Conservation (phyloP, 257 asterid genomes). For the Solanum bukasovii region DNA sequence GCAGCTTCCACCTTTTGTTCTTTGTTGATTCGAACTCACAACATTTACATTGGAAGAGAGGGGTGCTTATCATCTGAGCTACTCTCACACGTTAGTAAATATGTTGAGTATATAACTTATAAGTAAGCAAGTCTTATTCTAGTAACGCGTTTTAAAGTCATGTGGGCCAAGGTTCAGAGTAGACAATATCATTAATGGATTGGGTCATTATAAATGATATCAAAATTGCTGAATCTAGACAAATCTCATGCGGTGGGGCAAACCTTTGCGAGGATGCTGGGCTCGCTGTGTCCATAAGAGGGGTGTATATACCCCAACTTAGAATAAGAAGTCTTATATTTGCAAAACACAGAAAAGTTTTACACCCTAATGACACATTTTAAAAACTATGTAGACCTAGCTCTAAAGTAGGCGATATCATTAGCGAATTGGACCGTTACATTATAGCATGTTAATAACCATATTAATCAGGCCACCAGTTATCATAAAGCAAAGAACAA, state of each 20-base stretch:
- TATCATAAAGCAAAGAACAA: not conserved
- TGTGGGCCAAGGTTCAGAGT: no score
- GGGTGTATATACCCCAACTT: not conserved
- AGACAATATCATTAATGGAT: no score
- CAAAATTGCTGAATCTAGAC: no score
- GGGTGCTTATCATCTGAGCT: not conserved
- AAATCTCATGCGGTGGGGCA: not conserved
- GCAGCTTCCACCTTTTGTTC: no score
- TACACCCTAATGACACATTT: no score
- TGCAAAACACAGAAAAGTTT: not conserved
- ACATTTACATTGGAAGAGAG: not conserved
- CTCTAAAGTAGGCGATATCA: no score
- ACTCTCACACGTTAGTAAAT: not conserved
- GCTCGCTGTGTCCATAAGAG: not conserved
- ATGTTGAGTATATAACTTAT: no score
- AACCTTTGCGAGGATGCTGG: not conserved
- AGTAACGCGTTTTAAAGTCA: no score
- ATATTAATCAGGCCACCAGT: not conserved
- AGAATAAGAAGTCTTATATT: not conserved
- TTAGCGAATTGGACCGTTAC: not conserved
- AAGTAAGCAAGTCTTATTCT: not conserved
- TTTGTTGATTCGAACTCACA: not conserved
- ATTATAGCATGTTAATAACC: not conserved
- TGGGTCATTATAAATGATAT: no score
- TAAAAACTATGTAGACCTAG: not conserved